Evolutionary conservation across 2,329 filamentous ascomycete species (phyloP).

Genomic region (Colletotrichum australisinense): DNA sequence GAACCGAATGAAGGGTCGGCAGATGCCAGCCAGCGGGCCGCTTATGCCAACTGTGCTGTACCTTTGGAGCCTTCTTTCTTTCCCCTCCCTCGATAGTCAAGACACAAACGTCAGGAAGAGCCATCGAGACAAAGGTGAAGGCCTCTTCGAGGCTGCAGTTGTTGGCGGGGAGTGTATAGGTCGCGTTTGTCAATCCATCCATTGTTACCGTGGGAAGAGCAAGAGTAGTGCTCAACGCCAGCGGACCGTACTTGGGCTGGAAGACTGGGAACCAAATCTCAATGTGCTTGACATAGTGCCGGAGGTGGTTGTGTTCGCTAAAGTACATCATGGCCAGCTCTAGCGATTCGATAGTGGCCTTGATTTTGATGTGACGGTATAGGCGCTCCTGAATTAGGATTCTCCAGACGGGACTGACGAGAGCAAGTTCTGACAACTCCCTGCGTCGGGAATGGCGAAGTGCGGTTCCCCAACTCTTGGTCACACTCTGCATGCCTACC

Average conservation of each 20-base stretch:
- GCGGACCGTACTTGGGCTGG: slow-evolving; percentile 63
- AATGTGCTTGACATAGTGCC: slow-evolving; percentile 75
- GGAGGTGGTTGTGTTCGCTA: slow-evolving; percentile 66
- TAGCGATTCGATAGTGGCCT: slow-evolving; percentile 74
- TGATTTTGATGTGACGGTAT: slow-evolving; percentile 81
- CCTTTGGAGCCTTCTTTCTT: slow-evolving; percentile 78
- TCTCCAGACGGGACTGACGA: slow-evolving; percentile 74
- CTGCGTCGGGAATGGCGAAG: slow-evolving; percentile 75
- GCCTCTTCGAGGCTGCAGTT: slow-evolving; percentile 79
- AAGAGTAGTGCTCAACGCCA: slow-evolving; percentile 55
- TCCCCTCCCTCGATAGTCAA: slow-evolving; percentile 83
- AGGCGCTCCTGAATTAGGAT: slow-evolving; percentile 76
- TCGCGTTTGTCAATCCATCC: slow-evolving; percentile 66
- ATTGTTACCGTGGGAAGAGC: slow-evolving; percentile 64
- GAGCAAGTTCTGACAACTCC: slow-evolving; percentile 73
- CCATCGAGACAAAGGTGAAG: slow-evolving; percentile 70
- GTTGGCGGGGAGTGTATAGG: slow-evolving; percentile 69
- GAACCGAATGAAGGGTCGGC: slow-evolving; percentile 65
- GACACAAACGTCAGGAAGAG: slow-evolving; percentile 71
- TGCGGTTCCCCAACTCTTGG: slow-evolving; percentile 72
- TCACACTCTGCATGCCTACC: slow-evolving; percentile 63
- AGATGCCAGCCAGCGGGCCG: slow-evolving; percentile 49
- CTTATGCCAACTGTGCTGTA: slow-evolving; percentile 47
- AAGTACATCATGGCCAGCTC: slow-evolving; percentile 72
- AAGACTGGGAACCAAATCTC: slow-evolving; percentile 85